A percentile compares a stretch with the other conserved stretches of the same genome.
These are phyloP conservation scores for Candida incommunis DNA, from an alignment of 805 yeast genomes.

Conservation along the genomic window DNA sequence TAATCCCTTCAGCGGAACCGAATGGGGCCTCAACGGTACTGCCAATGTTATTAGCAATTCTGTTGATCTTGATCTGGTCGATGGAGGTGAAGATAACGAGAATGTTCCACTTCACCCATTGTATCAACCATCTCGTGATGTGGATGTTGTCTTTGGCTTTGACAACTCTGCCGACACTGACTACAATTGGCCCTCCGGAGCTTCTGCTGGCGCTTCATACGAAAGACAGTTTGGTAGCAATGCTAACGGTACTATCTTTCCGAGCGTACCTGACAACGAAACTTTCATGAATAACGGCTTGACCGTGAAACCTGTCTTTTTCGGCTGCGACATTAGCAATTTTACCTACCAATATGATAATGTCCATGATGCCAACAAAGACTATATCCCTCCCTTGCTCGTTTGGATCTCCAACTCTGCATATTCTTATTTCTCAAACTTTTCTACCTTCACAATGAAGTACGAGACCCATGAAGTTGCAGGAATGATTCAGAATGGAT, in stretches of 20 bases:
- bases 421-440: conserved; percentile 43
- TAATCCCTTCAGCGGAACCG: conserved; percentile 48
- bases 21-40: conserved; percentile 16
- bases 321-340: conserved; percentile 56
- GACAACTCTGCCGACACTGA: conserved; percentile 57
- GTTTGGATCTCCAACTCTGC: conserved; percentile 58
- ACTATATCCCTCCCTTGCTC: conserved; percentile 44
- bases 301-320: conserved; percentile 53
- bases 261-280: conserved; percentile 52
- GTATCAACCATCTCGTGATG: conserved; percentile 41
- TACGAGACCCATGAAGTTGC: conserved; percentile 42
- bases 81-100: conserved; percentile 62
- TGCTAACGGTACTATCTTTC: conserved; percentile 48
- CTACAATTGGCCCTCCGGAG: conserved; percentile 47
- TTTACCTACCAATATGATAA: conserved; percentile 37
- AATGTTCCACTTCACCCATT: conserved; percentile 54
- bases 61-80: conserved; percentile 38
- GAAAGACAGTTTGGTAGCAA: conserved; percentile 39
- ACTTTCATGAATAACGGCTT: conserved; percentile 44
- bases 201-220: conserved; percentile 43
- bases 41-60: conserved; percentile 25
- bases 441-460: conserved; percentile 48
- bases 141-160: conserved; percentile 54
- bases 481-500: conserved; percentile 52
- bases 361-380: conserved; percentile 22